These are phyloP conservation scores for Penicillium samsonianum DNA, from an alignment of 495 filamentous ascomycete genomes.

Conservation along the genomic window DNA sequence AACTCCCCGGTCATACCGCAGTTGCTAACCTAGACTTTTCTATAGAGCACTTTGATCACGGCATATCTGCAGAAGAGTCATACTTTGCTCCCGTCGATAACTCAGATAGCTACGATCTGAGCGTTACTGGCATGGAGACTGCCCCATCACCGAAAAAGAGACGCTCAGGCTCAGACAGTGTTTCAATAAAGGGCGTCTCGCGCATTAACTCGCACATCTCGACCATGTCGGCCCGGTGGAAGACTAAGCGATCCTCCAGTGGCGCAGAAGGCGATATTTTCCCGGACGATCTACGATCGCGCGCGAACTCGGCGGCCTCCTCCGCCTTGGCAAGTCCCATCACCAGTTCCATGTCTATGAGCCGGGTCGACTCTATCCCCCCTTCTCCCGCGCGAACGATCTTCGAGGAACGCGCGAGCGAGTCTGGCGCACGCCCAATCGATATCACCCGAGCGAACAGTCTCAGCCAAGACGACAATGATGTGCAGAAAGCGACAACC, in stretches of 20 bases:
- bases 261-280: constrained; percentile 45
- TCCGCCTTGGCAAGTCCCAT: constrained; percentile 66
- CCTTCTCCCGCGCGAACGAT: constrained; percentile 67
- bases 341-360: constrained; percentile 42
- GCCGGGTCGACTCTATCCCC: constrained; percentile 59
- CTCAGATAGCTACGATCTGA: constrained; percentile 61
- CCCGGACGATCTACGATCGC: constrained; percentile 43
- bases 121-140: constrained; percentile 61
- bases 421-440: constrained; percentile 48
- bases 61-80: constrained; percentile 34
- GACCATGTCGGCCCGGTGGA: constrained; percentile 68
- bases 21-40: constrained; percentile 7
- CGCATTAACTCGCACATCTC: constrained; percentile 71
- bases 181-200: constrained; percentile 63
- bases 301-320: constrained; percentile 61
- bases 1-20: constrained; percentile 13
- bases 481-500: constrained; percentile 66
- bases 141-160: constrained; percentile 57
- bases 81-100: constrained; percentile 34
- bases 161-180: constrained; percentile 66
- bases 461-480: constrained; percentile 55
- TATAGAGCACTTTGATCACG: constrained; percentile 44
- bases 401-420: constrained; percentile 60
- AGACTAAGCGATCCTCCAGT: constrained; percentile 54
- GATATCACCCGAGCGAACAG: constrained; percentile 60